phyloP scores from a whole-genome alignment of 176 grass and related monocot species.

The Ensete ventricosum region DNA sequence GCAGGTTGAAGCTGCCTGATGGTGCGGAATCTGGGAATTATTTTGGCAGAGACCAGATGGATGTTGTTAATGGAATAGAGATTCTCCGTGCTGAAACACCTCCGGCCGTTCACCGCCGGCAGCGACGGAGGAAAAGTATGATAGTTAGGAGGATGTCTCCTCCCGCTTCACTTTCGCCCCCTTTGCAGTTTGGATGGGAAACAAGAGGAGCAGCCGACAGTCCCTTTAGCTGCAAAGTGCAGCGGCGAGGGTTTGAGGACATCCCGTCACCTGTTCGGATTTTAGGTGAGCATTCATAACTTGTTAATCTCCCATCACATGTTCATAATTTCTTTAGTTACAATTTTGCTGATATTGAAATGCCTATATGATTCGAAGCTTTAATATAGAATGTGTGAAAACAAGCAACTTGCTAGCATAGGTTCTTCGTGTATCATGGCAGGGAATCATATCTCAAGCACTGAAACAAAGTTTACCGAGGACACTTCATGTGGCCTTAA shows the following conservation, averaged over 20 bases:
- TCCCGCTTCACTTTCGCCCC: background rate
- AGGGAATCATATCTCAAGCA: background rate
- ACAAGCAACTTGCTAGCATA: background rate
- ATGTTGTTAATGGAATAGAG: background rate
- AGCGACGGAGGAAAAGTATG: background rate
- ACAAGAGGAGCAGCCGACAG: background rate
- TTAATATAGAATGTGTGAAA: background rate
- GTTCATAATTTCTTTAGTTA: background rate
- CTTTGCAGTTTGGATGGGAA: background rate
- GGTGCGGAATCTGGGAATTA: background rate
- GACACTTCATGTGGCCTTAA: background rate
- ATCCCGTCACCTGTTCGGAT: background rate
- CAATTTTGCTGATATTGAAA: background rate
- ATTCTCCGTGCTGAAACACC: background rate
- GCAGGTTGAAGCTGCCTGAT: background rate
- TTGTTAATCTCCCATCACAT: background rate
- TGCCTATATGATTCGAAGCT: background rate
- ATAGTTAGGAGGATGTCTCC: background rate
- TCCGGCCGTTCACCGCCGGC: background rate
- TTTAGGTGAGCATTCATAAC: background rate
- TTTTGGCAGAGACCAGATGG: background rate
- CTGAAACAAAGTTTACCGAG: background rate
- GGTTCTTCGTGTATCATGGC: background rate
- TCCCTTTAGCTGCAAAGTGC: background rate
- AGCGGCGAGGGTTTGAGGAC: background rate